A percentile compares a stretch with the other conserved stretches of the same genome.
Conservation (phyloP, 352 stramenopile genomes). For the Phytophthora crassamura region DNA sequence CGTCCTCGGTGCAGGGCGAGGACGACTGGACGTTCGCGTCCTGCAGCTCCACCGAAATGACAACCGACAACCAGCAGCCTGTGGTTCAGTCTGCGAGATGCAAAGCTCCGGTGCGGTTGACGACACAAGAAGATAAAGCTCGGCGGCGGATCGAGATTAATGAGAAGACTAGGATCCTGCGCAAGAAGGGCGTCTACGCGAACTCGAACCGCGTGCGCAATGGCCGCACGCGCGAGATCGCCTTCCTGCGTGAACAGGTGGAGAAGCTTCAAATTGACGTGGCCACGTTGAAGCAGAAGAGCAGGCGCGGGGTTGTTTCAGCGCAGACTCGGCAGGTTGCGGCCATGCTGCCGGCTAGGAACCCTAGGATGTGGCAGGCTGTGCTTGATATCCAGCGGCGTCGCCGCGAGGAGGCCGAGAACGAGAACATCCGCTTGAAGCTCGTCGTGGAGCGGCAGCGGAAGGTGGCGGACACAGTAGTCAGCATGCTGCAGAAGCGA, state of each 20-base stretch:
- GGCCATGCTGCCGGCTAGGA: too few species aligned
- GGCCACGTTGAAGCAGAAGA: constrained; percentile 11
- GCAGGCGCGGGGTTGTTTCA: background rate
- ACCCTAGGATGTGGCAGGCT: constrained; percentile 23
- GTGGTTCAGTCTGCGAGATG: constrained; percentile 23
- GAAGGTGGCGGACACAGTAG: constrained; percentile 17
- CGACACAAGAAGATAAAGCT: constrained; percentile 11
- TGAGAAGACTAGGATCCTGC: constrained; percentile 16
- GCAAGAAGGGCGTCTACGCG: constrained; percentile 7
- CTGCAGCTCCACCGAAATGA: background rate
- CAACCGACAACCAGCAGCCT: background rate
- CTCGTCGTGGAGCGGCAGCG: constrained; percentile 42
- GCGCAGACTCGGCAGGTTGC: background rate
- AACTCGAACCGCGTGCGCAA: too few species aligned
- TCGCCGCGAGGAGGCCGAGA: constrained; percentile 38
- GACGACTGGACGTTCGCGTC: background rate
- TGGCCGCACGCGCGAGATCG: too few species aligned
- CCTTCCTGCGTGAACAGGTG: too few species aligned
- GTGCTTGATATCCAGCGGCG: constrained; percentile 30
- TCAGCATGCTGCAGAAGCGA: constrained; percentile 13
- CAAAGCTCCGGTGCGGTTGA: constrained; percentile 19
- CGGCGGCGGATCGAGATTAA: constrained; percentile 19
- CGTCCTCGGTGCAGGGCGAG: background rate
- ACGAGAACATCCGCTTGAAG: constrained; percentile 49
- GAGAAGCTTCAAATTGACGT: constrained; percentile 16